Base-by-base conservation (phyloP, 495 filamentous ascomycete species). In the Neurospora sp. region DNA sequence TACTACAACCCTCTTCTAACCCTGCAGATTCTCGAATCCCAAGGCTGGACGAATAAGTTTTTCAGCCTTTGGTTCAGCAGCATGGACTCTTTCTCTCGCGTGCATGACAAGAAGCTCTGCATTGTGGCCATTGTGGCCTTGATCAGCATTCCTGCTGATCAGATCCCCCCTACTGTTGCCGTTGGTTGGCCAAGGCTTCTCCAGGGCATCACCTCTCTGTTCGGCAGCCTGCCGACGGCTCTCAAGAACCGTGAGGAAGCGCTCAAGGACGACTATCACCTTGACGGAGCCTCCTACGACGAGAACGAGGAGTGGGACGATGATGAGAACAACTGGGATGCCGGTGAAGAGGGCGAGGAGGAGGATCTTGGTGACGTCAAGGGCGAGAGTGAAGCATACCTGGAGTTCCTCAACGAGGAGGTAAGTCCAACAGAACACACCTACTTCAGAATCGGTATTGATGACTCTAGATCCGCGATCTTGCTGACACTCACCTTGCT, bases 31-130 rank as follows among this genome's bases (percentile, higher is more conserved):
- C 85, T 99, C 45, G 96, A 99, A 81, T 80, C 86, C n/a, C 93
- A 95, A 71, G 90, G 88, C 71, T 97, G 93, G 94, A 99, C 96
- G n/a, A 98, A 98, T 82, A 97, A 96, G 83, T 98, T 99, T 82
- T 99, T 99, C 87, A 96, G 91, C 81, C 84, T 94, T 40, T 99
- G 96, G 96, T 99, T 99, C 82, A 91, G 92, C 40, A 97, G 89
- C 81, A 99, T 99, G 82, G 93, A 97, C 73, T 91, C 89, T 80
- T 97, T 99, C 83, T 90, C 89, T 70, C 86, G 96, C 17, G 96
- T 99, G 14, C 96, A 99, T 78, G 96, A 99, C 84, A 99, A 99
- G 88, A 98, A 96, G 84, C 84, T 99, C 41, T 97, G 93, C 40
- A 97, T 99, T 79, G 90, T 94, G 44, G 96, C 94, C 20, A 99